Evolutionary conservation across 2,329 filamentous ascomycete species (phyloP).

Genomic region (Colletotrichum sp.): DNA sequence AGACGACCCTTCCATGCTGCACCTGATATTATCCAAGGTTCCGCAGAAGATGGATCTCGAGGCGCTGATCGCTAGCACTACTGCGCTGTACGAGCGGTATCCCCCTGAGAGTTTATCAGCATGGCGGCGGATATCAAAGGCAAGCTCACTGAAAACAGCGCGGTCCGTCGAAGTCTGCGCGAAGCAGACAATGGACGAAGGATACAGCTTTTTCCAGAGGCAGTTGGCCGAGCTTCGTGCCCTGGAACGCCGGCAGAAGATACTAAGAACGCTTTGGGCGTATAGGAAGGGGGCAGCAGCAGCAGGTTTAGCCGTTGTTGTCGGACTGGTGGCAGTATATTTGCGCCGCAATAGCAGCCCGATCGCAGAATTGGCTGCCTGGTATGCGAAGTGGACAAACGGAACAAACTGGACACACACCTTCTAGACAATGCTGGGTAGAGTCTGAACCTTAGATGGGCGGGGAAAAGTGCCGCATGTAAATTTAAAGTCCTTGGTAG

Average conservation of each 20-base stretch:
- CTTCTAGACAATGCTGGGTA: background rate
- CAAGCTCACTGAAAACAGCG: slow-evolving; percentile 87
- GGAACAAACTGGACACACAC: slow-evolving; percentile 13
- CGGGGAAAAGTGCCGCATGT: background rate
- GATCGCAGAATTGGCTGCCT: slow-evolving; percentile 15
- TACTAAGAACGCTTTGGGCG: slow-evolving; percentile 59
- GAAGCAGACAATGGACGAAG: slow-evolving; percentile 68
- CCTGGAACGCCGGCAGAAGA: slow-evolving; percentile 61
- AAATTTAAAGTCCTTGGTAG: background rate
- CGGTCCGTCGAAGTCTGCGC: slow-evolving; percentile 54
- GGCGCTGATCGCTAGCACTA: slow-evolving; percentile 70
- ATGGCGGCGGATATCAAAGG: slow-evolving; percentile 75
- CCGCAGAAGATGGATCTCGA: slow-evolving; percentile 84
- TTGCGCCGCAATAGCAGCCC: slow-evolving; percentile 55
- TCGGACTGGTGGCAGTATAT: slow-evolving; percentile 73
- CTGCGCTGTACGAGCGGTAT: slow-evolving; percentile 64
- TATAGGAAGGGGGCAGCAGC: slow-evolving; percentile 70
- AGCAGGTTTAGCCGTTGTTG: slow-evolving; percentile 67
- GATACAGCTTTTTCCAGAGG: slow-evolving; percentile 68
- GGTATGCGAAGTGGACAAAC: slow-evolving; percentile 23
- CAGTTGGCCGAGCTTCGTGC: slow-evolving; percentile 77
- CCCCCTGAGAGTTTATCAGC: slow-evolving; percentile 76
- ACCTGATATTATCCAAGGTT: slow-evolving; percentile 85
- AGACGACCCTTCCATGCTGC: slow-evolving; percentile 91
- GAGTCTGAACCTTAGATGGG: no score